These are phyloP conservation scores for Lasiosphaeria ovina DNA, from an alignment of 495 filamentous ascomycete species.

Conservation along the genomic window DNA sequence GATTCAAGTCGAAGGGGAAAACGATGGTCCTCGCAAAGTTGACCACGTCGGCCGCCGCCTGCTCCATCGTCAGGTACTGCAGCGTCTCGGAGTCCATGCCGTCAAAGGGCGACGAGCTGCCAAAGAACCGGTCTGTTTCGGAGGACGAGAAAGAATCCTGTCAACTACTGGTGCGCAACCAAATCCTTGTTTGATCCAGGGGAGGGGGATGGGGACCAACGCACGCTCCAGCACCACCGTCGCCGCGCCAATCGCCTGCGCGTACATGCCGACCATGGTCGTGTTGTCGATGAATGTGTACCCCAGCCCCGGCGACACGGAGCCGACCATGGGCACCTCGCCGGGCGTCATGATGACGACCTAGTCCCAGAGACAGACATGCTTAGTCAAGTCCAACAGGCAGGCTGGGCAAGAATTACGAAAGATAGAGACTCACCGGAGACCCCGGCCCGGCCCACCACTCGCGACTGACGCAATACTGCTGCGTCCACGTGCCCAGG, in stretches of 20 bases:
- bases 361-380: slow-evolving; percentile 22
- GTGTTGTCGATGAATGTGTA: slow-evolving; percentile 50
- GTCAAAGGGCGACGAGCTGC: slow-evolving; percentile 58
- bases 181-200: neutral
- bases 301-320: slow-evolving; percentile 23
- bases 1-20: slow-evolving; percentile 54
- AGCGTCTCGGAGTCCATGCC: slow-evolving; percentile 55
- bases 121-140: slow-evolving; percentile 55
- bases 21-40: slow-evolving; percentile 60
- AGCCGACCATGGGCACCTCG: slow-evolving; percentile 48
- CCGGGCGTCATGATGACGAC: slow-evolving; percentile 58
- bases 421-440: slow-evolving; percentile 13
- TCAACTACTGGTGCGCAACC: neutral
- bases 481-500: slow-evolving; percentile 22
- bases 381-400: neutral
- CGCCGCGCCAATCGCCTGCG: slow-evolving; percentile 55
- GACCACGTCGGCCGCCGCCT: slow-evolving; percentile 58
- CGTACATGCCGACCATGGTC: slow-evolving; percentile 50
- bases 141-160: too few relatives aligned
- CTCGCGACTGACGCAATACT: slow-evolving; percentile 25
- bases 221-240: slow-evolving; percentile 56
- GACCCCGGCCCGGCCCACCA: slow-evolving; percentile 23
- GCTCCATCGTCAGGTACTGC: slow-evolving; percentile 59
- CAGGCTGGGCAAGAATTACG: neutral
- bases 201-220: slow-evolving; percentile 15